Conservation (phyloP, 805 yeast genomes). For the Nakazawaea wyomingensis region DNA sequence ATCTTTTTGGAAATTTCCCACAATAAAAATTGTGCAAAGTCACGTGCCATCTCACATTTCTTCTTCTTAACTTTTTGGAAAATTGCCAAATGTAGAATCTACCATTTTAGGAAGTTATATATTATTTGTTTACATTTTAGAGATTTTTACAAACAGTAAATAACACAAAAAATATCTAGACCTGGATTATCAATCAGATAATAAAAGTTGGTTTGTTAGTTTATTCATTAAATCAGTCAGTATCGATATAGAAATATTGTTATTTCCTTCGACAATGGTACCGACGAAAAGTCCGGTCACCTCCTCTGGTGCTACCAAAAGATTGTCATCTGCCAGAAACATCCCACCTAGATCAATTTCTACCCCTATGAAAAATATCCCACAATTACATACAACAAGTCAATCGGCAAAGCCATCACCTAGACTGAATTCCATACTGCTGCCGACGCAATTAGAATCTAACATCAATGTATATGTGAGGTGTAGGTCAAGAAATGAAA, state of each 20-base stretch:
- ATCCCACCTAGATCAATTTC: not conserved
- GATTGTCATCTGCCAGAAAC: too few relatives aligned
- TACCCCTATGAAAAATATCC: not conserved
- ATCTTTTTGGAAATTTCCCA: not conserved
- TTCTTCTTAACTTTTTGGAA: not conserved
- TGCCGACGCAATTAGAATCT: conserved; percentile 19
- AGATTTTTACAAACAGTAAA: too few relatives aligned
- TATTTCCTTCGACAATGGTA: too few relatives aligned
- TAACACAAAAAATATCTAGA: too few relatives aligned
- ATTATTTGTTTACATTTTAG: too few relatives aligned
- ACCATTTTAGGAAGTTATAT: too few relatives aligned
- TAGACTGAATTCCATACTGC: not conserved
- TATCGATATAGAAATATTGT: too few relatives aligned
- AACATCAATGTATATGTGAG: conserved; percentile 62
- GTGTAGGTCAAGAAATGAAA: conserved; percentile 55
- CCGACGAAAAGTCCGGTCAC: too few relatives aligned
- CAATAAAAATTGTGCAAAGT: conserved; percentile 8
- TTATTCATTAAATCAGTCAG: too few relatives aligned
- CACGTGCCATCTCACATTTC: conserved; percentile 4
- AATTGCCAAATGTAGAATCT: not conserved
- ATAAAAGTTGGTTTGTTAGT: too few relatives aligned
- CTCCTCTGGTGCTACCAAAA: too few relatives aligned
- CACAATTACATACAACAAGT: not conserved
- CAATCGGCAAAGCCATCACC: not conserved
- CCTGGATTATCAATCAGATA: too few relatives aligned